Conservation (phyloP, 1,284 basidiomycete species). For the Fomitopsis pinicola region DNA sequence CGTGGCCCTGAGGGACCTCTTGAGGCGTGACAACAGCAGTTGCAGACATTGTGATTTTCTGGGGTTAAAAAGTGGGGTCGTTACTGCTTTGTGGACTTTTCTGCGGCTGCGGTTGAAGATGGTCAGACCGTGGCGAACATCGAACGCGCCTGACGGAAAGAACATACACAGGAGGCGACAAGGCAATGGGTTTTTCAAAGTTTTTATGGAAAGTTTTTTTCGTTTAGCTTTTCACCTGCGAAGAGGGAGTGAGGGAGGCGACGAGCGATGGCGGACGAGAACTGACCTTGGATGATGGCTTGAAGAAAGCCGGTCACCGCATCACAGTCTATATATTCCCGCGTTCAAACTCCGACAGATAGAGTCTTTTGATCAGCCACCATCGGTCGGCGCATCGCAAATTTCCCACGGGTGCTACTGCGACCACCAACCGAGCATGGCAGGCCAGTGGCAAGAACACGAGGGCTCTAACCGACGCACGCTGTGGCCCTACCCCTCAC, state of each 20-base stretch:
- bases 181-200: constrained; percentile 61
- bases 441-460: too few relatives aligned
- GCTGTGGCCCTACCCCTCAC: not conserved
- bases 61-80: constrained; percentile 55
- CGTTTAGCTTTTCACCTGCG: constrained; percentile 41
- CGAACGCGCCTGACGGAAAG: constrained; percentile 18
- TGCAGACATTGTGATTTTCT: constrained; percentile 58
- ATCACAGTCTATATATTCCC: constrained; percentile 17
- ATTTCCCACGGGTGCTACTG: not conserved
- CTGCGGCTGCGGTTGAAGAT: constrained; percentile 41
- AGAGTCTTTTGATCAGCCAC: constrained; percentile 6
- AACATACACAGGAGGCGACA: constrained; percentile 64
- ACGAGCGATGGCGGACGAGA: constrained; percentile 7
- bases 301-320: constrained; percentile 30
- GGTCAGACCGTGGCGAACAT: constrained; percentile 16
- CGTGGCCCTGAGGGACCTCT: constrained; percentile 26
- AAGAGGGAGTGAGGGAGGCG: constrained; percentile 9
- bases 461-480: not conserved
- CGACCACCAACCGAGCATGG: not conserved
- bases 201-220: constrained; percentile 37
- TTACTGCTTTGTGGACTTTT: constrained; percentile 86
- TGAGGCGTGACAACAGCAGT: constrained; percentile 30
- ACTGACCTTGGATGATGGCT: constrained; percentile 42
- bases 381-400: not conserved
- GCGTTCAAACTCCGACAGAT: constrained; percentile 34